Evolutionary conservation across 257 asterid species (phyloP).

Genomic region (Plantago major): DNA sequence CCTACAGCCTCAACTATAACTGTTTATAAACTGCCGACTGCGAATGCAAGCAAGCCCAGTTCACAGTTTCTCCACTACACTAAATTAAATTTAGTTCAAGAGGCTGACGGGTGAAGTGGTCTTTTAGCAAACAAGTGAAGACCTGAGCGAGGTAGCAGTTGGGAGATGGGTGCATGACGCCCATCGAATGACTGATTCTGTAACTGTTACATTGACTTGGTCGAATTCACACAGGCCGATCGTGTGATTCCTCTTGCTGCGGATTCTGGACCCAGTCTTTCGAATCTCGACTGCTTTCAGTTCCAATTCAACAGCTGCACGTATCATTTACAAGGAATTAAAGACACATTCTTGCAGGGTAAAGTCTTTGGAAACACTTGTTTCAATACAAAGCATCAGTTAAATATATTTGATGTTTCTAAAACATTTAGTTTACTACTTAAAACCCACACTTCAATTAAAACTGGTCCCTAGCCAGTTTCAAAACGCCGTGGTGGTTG

Average conservation of each 20-base stretch:
- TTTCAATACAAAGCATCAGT: no score
- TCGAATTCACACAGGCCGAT: slow-evolving; percentile 62
- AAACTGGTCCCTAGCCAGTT: no score
- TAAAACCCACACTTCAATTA: no score
- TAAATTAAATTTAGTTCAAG: neutral
- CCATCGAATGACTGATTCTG: slow-evolving; percentile 80
- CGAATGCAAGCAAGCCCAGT: neutral
- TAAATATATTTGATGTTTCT: no score
- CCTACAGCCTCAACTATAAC: neutral
- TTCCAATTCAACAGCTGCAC: slow-evolving; percentile 23
- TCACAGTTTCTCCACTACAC: neutral
- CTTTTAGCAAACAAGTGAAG: slow-evolving; percentile 65
- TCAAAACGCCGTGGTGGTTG: no score
- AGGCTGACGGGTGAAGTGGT: neutral
- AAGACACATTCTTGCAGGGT: slow-evolving; percentile 16
- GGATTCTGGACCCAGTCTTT: slow-evolving; percentile 31
- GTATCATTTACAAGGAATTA: slow-evolving; percentile 17
- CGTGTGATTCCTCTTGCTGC: slow-evolving; percentile 64
- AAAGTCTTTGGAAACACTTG: no score
- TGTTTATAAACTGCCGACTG: neutral
- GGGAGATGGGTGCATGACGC: slow-evolving; percentile 72
- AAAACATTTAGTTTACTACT: no score
- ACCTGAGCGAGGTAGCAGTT: slow-evolving; percentile 56
- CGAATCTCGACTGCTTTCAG: slow-evolving; percentile 26
- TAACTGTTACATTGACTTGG: slow-evolving; percentile 49